Base-by-base conservation (phyloP, 225 moss, liverwort and hornwort genomes). In the Sphagnum contortum region DNA sequence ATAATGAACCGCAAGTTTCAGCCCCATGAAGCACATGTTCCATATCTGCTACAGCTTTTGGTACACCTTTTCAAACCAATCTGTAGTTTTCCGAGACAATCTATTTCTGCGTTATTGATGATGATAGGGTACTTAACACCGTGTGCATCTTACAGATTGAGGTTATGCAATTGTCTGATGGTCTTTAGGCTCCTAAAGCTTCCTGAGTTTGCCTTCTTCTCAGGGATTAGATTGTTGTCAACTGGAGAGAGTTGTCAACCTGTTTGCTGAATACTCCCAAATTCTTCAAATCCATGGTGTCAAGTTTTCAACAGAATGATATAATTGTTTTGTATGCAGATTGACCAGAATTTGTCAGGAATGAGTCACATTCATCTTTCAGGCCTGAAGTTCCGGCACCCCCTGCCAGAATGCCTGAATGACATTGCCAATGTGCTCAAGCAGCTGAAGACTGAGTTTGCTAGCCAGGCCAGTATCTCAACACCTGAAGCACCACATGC, bases 1-100 rank as follows among this genome's bases (percentile, higher is more conserved):
- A 81, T 98, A 55, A 89, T 98, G 98, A 86, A 88, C 73, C 90
- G 87, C 80, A 98, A 91, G 72, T 98, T 98, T 71, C 93, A 91
- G 78, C 93, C 91, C 48, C 86, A 93, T 69, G 98, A 98, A 80
- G 77, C 91, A 48, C 98, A 98, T 68, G 82, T 98, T 74, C 86
- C 90, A 55, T 98, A 91, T 75, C 70, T 98, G 64, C 87, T 98
- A 60, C 98, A 98, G 71, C 82, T 98, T 76, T 64, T 98, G 91
- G 98, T 98, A 87, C 49, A 70, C 44, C 51, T 52, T 52, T 6
- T 52, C 7, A 29, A 29, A 29, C 29, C 29, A 29, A 29, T 29
- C 29, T 29, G 29, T 29, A 29, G 29, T 29, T 29, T 29, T 29
- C 29, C 29, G 1, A 29, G 29, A 29, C 29, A 29, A 29, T 29